Percentiles rank a stretch among this genome's conserved stretches.
Conservation (phyloP, 805 yeast species). For the Wickerhamiella spandovensis region DNA sequence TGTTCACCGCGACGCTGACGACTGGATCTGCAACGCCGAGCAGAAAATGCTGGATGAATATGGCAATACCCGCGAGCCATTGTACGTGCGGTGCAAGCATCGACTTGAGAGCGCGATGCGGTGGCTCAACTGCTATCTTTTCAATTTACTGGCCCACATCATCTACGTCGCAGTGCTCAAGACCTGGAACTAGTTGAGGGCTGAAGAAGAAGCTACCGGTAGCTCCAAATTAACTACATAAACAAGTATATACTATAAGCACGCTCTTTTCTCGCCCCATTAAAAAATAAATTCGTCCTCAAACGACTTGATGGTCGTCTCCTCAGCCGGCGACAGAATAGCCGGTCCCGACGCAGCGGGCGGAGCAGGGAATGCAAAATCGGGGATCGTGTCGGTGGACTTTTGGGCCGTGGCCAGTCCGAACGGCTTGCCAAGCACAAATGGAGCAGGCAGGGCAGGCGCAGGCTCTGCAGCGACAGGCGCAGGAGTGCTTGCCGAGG, state of each 20-base stretch:
- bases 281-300: neutral
- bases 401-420: neutral
- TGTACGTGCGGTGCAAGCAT: neutral
- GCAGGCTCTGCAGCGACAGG: neutral
- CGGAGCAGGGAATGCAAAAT: neutral
- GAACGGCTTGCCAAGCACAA: neutral
- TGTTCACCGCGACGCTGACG: neutral
- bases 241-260: too few relatives aligned
- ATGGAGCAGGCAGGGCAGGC: neutral
- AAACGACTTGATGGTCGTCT: neutral
- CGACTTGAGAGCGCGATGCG: neutral
- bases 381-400: slow-evolving; percentile 2
- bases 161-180: neutral
- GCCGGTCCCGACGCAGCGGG: neutral
- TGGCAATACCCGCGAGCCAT: neutral
- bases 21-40: neutral
- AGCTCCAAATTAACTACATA: too few relatives aligned
- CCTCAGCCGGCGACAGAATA: neutral
- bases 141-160: neutral
- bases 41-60: neutral
- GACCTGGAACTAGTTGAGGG: too few relatives aligned
- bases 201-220: too few relatives aligned
- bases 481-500: neutral
- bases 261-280: neutral
- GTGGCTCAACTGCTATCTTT: neutral